phyloP scores from a whole-genome alignment of 176 grass and related monocot species.

The Dactylis glomerata region DNA sequence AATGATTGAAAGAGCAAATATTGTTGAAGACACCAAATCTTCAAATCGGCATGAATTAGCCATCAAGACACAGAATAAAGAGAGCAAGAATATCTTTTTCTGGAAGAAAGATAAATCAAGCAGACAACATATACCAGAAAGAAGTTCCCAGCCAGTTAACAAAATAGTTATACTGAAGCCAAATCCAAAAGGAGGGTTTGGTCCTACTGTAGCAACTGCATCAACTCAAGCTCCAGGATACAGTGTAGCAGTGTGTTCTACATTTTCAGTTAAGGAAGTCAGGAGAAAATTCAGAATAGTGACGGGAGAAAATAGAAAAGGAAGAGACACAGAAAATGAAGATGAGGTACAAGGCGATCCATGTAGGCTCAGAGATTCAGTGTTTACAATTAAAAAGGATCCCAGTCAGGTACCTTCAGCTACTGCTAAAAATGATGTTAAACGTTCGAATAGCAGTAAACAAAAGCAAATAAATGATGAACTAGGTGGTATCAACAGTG shows the following conservation, averaged over 20 bases:
- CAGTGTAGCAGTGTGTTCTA: constrained; percentile 44
- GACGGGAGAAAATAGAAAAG: constrained; percentile 48
- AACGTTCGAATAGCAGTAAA: neutral
- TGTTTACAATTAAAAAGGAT: constrained; percentile 42
- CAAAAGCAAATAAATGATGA: constrained; percentile 24
- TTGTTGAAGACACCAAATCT: neutral
- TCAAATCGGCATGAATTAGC: constrained; percentile 10
- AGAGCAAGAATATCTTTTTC: constrained; percentile 49
- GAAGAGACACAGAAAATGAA: constrained; percentile 9
- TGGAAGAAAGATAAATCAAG: constrained; percentile 63
- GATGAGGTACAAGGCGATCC: constrained; percentile 34
- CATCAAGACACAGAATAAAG: constrained; percentile 32
- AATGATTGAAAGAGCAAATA: neutral
- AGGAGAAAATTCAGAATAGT: constrained; percentile 67
- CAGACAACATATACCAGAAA: constrained; percentile 7
- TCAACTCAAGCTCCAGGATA: constrained; percentile 21
- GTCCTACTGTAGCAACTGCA: neutral
- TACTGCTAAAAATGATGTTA: neutral
- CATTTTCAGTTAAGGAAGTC: constrained; percentile 85
- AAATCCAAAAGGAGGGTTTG: constrained; percentile 35
- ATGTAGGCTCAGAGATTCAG: constrained; percentile 22
- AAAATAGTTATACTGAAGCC: constrained; percentile 93
- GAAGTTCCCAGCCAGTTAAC: constrained; percentile 44
- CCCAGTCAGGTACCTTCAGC: neutral
- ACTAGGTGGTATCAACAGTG: neutral